Conservation (phyloP, 371 early-diverging fungal species). For the Fennellomyces sp. region DNA sequence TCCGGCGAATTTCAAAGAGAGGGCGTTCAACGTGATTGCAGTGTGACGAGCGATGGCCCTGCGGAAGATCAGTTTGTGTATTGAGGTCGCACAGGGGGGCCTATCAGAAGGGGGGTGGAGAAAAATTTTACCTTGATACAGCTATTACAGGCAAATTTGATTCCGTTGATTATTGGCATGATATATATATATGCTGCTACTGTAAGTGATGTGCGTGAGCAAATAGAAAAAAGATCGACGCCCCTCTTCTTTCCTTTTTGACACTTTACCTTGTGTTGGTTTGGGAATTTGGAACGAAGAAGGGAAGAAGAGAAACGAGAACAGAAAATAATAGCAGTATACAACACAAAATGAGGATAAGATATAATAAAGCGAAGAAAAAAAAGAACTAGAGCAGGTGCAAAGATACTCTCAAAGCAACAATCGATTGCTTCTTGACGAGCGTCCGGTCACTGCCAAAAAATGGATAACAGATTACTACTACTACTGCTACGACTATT, state of each 20-base stretch:
- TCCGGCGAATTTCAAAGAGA: slow-evolving; percentile 16
- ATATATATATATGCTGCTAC: slow-evolving; percentile 4
- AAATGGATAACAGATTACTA: slow-evolving; percentile 6
- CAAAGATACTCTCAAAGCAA: slow-evolving; percentile 4
- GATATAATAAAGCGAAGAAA: neutral
- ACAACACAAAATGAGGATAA: too few species aligned
- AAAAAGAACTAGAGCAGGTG: neutral
- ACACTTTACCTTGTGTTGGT: neutral
- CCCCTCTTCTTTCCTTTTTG: too few species aligned
- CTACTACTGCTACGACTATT: slow-evolving; percentile 13
- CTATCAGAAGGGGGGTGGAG: neutral
- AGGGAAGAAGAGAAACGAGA: neutral
- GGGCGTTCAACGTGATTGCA: slow-evolving; percentile 65
- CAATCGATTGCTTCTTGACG: slow-evolving; percentile 6
- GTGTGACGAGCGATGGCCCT: slow-evolving; percentile 70
- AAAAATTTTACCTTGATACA: slow-evolving; percentile 31
- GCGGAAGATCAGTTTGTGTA: slow-evolving; percentile 11
- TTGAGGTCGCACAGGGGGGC: slow-evolving; percentile 6
- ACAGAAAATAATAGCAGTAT: slow-evolving; percentile 2
- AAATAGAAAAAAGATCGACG: too few species aligned
- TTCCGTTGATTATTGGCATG: slow-evolving; percentile 24
- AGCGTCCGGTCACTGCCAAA: slow-evolving; percentile 14
- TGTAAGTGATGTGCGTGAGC: too few species aligned
- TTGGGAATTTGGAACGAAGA: too few species aligned
- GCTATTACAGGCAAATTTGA: slow-evolving; percentile 36